Percentiles rank a stretch among this genome's conserved stretches.
phyloP scores from a whole-genome alignment of 331 rosid species.

The Malus hybrid region DNA sequence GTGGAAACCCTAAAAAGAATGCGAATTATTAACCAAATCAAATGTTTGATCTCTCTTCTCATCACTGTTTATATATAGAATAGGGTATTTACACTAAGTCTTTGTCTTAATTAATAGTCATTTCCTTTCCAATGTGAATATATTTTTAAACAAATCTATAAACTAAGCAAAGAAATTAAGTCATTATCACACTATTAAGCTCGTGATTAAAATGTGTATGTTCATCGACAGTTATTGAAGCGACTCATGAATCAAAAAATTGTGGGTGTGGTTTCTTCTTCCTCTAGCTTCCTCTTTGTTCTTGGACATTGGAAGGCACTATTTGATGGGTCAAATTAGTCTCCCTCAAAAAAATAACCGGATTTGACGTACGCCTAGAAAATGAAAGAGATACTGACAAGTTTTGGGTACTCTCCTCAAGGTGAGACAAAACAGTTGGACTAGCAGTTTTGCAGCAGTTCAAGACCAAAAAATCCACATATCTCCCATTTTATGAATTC shows the following conservation, averaged over 20 bases:
- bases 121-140: neutral
- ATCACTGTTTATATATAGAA: too few species aligned
- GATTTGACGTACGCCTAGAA: neutral
- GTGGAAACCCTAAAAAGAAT: neutral
- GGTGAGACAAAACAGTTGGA: slow-evolving; percentile 2
- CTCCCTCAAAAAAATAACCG: neutral
- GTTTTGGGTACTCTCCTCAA: slow-evolving; percentile 21
- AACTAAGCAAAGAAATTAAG: neutral
- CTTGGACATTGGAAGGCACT: neutral
- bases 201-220: slow-evolving; percentile 44
- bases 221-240: neutral
- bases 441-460: slow-evolving; percentile 6
- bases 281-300: neutral
- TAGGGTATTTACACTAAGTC: neutral
- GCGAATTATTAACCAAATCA: neutral
- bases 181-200: slow-evolving; percentile 7
- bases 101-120: neutral
- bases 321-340: slow-evolving; percentile 25
- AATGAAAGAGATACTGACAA: slow-evolving; percentile 8
- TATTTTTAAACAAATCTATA: neutral
- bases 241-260: neutral
- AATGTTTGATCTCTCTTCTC: neutral
- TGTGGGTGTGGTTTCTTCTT: neutral
- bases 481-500: neutral
- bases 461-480: slow-evolving; percentile 12